Percentiles rank a stretch among this genome's conserved stretches.
Evolutionary conservation across 306 rosid species (phyloP).

Genomic region (Malus sylvestris): DNA sequence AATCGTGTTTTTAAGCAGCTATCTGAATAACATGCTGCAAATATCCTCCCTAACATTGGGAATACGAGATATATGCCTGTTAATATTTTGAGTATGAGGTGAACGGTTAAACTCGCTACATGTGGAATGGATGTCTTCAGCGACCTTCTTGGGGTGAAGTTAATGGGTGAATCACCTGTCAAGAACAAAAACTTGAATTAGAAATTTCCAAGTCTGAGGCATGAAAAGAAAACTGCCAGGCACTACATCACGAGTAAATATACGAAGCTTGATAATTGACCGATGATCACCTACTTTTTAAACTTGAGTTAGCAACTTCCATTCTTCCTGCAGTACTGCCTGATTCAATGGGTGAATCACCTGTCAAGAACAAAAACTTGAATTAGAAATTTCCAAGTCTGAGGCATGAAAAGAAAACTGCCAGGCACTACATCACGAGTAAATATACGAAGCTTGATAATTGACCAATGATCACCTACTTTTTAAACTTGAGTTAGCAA

Average conservation of each 20-base stretch:
- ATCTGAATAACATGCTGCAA: constrained; percentile 19
- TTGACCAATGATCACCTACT: constrained; percentile 30
- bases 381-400: not conserved
- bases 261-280: not conserved
- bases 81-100: constrained; percentile 40
- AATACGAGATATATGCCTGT: constrained; percentile 50
- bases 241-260: not conserved
- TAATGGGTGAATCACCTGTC: constrained; percentile 46
- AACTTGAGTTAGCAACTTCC: constrained; percentile 35
- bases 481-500: constrained; percentile 33
- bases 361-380: constrained; percentile 27
- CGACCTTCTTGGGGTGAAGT: constrained; percentile 32
- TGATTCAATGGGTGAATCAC: constrained; percentile 26
- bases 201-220: not conserved
- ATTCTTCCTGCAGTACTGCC: not conserved
- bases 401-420: not conserved
- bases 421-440: not conserved
- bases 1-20: constrained; percentile 18
- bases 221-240: not conserved
- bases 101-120: constrained; percentile 33
- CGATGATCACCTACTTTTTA: constrained; percentile 34
- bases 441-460: not conserved
- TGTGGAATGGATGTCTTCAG: constrained; percentile 33
- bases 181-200: not conserved
- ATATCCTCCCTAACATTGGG: constrained; percentile 37